Conservation (phyloP, 805 yeast genomes). For the Yamadazyma phyllophila region DNA sequence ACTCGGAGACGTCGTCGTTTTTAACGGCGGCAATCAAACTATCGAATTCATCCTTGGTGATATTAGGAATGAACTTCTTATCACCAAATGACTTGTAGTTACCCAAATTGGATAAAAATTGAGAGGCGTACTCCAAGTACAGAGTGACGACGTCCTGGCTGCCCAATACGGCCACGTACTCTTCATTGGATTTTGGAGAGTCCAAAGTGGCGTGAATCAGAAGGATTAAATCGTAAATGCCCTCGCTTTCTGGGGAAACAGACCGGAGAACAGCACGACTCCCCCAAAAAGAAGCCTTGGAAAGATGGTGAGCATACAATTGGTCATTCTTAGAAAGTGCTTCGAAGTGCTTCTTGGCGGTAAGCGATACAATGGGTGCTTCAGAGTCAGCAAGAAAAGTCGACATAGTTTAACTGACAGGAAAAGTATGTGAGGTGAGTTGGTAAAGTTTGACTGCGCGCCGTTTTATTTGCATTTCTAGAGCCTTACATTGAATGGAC, state of each 20-base stretch:
- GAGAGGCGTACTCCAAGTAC: slow-evolving; percentile 74
- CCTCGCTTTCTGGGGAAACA: slow-evolving; percentile 79
- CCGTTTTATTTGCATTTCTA: neutral
- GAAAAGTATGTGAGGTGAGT: too few species aligned
- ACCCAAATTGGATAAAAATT: slow-evolving; percentile 71
- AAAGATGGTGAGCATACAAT: slow-evolving; percentile 75
- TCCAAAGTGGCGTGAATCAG: slow-evolving; percentile 50
- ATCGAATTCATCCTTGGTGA: slow-evolving; percentile 48
- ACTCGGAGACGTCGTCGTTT: slow-evolving; percentile 27
- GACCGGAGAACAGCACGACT: slow-evolving; percentile 76
- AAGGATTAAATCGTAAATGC: slow-evolving; percentile 68
- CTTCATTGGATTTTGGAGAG: slow-evolving; percentile 41
- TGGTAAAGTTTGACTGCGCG: neutral
- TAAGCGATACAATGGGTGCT: slow-evolving; percentile 45
- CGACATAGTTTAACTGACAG: neutral
- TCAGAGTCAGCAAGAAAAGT: slow-evolving; percentile 35
- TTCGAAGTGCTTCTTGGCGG: slow-evolving; percentile 68
- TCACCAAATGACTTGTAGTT: slow-evolving; percentile 88
- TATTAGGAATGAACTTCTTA: slow-evolving; percentile 74
- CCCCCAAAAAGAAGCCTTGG: slow-evolving; percentile 83
- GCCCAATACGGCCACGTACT: slow-evolving; percentile 35
- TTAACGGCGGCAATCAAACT: slow-evolving; percentile 41
- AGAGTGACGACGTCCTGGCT: slow-evolving; percentile 26
- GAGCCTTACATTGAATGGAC: slow-evolving; percentile 1
- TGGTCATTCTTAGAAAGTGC: slow-evolving; percentile 60